These are phyloP conservation scores for Flammula alnicola DNA, from an alignment of 1,284 basidiomycete genomes.

Conservation along the genomic window DNA sequence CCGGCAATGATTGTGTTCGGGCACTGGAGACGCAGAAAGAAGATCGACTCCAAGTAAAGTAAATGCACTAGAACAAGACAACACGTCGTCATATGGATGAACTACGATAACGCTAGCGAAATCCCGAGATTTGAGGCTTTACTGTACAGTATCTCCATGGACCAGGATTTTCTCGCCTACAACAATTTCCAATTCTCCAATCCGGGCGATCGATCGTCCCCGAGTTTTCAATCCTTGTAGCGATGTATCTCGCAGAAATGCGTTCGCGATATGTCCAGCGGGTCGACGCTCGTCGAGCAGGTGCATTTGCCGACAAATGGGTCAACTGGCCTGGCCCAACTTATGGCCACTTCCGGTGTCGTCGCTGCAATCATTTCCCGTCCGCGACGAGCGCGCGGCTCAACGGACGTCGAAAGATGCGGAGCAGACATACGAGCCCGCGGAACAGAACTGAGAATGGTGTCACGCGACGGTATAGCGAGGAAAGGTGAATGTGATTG, in stretches of 20 bases:
- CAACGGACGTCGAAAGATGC: slow-evolving; percentile 14
- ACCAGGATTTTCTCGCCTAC: background rate
- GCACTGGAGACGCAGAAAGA: too few relatives aligned
- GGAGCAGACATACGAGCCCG: slow-evolving; percentile 18
- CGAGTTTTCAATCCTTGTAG: background rate
- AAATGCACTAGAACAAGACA: background rate
- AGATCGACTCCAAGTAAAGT: too few relatives aligned
- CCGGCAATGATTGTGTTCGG: too few relatives aligned
- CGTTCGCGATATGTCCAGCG: background rate
- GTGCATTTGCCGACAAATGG: background rate
- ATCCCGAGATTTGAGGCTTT: too few relatives aligned
- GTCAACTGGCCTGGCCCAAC: slow-evolving; percentile 19
- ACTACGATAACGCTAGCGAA: background rate
- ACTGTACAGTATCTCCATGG: background rate
- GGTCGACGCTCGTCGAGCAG: background rate
- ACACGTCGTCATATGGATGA: background rate
- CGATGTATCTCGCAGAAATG: slow-evolving; percentile 1
- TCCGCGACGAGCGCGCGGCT: slow-evolving; percentile 21
- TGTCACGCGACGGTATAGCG: slow-evolving; percentile 3
- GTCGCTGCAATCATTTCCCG: slow-evolving; percentile 24
- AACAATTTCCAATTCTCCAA: background rate
- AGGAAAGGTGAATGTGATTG: too few relatives aligned
- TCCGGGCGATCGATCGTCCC: background rate
- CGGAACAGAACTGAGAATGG: slow-evolving; percentile 7
- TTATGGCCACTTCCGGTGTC: slow-evolving; percentile 17